Evolutionary conservation across 139 green algal species (phyloP).

Genomic region (Choricystis sp.): DNA sequence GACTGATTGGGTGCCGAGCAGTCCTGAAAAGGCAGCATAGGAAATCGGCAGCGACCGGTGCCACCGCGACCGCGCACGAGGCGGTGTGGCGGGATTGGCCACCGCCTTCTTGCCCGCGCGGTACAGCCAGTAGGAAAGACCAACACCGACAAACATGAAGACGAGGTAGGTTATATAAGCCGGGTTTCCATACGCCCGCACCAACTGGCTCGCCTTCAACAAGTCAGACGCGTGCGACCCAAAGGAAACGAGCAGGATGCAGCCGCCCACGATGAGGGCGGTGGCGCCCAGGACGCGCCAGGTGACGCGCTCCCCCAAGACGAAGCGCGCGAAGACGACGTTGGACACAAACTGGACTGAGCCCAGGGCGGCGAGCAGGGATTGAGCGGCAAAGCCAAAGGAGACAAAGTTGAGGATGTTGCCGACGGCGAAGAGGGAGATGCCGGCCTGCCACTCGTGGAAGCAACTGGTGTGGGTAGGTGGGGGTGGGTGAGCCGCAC

Average conservation of each 20-base stretch:
- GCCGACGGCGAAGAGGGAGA: slow-evolving; percentile 43
- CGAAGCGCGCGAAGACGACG: slow-evolving; percentile 56
- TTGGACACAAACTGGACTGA: slow-evolving; percentile 79
- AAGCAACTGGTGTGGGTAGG: slow-evolving; percentile 4
- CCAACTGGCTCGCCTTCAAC: slow-evolving; percentile 43
- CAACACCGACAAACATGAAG: slow-evolving; percentile 21
- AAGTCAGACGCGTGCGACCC: slow-evolving; percentile 54
- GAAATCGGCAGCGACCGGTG: slow-evolving; percentile 40
- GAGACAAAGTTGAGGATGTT: slow-evolving; percentile 47
- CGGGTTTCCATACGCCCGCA: slow-evolving; percentile 34
- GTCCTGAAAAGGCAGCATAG: slow-evolving; percentile 54
- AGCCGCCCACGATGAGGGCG: slow-evolving; percentile 52
- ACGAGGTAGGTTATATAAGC: slow-evolving; percentile 52
- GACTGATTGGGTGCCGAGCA: slow-evolving; percentile 69
- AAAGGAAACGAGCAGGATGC: slow-evolving; percentile 68
- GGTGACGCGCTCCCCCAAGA: slow-evolving; percentile 60
- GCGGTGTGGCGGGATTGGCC: background rate
- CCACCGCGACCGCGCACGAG: slow-evolving; percentile 13
- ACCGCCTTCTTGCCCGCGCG: background rate
- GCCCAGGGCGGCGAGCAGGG: slow-evolving; percentile 61
- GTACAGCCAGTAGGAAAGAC: slow-evolving; percentile 31
- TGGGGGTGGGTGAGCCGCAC: slow-evolving; percentile 1
- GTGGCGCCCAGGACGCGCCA: slow-evolving; percentile 43
- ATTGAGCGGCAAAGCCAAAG: slow-evolving; percentile 64
- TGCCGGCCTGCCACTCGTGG: slow-evolving; percentile 48